Base-by-base conservation (phyloP, 306 rosid species). In the Phaseolus lunatus region DNA sequence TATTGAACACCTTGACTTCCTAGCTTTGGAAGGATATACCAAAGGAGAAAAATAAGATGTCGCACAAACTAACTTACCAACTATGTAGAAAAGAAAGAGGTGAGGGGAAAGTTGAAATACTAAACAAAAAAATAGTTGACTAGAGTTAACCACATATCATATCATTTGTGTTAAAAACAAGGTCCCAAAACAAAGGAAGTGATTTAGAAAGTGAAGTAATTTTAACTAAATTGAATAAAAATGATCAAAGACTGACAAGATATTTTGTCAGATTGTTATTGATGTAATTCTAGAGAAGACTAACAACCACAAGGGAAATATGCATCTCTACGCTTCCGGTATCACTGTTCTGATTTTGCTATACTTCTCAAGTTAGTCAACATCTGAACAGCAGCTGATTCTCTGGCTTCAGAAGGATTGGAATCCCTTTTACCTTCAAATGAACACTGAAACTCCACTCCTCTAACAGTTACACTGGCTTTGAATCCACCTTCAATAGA, bases 401-500 rank as follows among this genome's bases (percentile, higher is more conserved):
- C 88, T 76, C 84, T 82, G 49, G 88, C 88, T 79, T 82, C 80
- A 15, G 4, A 47, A 75, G 88, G 80, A 82, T 7, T 49, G 20
- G 67, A 64, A 79, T 80, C 61, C 77, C 15, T 13, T 13, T 81
- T 80, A 26, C 95, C 83, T 15, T 48, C 65, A 29, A 64, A 43
- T 19, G 87, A 79, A 70, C 75, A 79, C 70, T 85, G 89, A 67
- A 89, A 91, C 67, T 88, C 70, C 23, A 67, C 63, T 76, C 92
- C 97, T 74, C 67, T 80, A 20, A 88, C 80, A 19, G 72, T 81
- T 48, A 86, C 90, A 44, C 66, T 71, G 24, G 96, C 96, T 82
- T 53, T 78, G 78, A 83, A 83, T 84, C 90, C 92, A 84, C 90
- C 97, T 93, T 84, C 77, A 77, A 85, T 68, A 74, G 37, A 19